phyloP scores from a whole-genome alignment of 169 alveolate species.

The Plasmodium relictum region DNA sequence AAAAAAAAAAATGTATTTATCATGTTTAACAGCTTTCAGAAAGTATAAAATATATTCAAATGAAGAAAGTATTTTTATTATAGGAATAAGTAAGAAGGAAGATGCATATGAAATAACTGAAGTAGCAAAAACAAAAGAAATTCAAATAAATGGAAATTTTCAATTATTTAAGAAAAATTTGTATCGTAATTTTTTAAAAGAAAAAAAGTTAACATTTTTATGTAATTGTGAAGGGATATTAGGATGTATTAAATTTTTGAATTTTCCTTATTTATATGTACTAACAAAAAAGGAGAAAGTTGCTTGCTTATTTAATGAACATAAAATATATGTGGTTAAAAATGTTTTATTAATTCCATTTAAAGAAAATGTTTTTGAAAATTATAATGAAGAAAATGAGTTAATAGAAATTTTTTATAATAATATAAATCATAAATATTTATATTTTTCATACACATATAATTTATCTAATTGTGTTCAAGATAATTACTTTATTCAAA shows the following conservation, averaged over 20 bases:
- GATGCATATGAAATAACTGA: conserved; percentile 24
- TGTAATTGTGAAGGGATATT: conserved; percentile 78
- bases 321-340: conserved; percentile 77
- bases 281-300: conserved; percentile 75
- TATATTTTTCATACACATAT: conserved; percentile 84
- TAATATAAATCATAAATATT: conserved; percentile 75
- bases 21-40: not conserved
- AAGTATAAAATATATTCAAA: conserved; percentile 20
- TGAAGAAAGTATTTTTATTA: not conserved
- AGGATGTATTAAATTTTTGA: conserved; percentile 78
- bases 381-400: conserved; percentile 62
- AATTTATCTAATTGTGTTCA: conserved; percentile 80
- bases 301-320: conserved; percentile 77
- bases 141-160: conserved; percentile 6
- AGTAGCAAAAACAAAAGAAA: not conserved
- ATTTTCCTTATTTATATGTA: conserved; percentile 79
- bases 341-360: conserved; percentile 79
- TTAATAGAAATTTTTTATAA: conserved; percentile 77
- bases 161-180: not conserved
- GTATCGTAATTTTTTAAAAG: conserved; percentile 18
- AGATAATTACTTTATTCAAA: conserved; percentile 41
- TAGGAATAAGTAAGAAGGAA: conserved; percentile 37
- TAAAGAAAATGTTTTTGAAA: conserved; percentile 34
- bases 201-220: conserved; percentile 11
- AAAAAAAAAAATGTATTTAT: conserved; percentile 3